Base-by-base conservation (phyloP, 225 moss, liverwort and hornwort species). In the Antitrichia curtipendula region DNA sequence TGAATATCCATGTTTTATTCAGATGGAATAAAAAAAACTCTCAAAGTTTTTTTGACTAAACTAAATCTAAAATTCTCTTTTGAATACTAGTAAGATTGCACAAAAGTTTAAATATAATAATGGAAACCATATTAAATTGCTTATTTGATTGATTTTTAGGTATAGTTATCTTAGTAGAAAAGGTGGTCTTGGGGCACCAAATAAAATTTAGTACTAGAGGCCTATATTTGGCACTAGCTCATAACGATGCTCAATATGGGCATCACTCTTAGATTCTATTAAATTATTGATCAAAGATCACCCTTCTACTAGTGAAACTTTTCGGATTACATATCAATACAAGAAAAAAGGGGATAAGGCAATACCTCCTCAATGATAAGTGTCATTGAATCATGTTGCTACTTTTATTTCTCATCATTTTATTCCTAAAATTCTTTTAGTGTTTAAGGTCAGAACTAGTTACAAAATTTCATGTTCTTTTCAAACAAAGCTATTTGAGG, bases 391-490 rank as follows among this genome's bases (percentile, higher is more conserved):
- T 79, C 20, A 59, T 59, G 21, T 21, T 43, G 14, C 9, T 60
- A 43, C 6, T 47, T 16, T 28, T 43, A 28, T 28, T 43, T 71
- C 4, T 10, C 5, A 43, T 43, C 16, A 71, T 43, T 43, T 43
- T 43, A 10, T 16, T 28, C 4, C 28, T 28, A 16, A 43, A 3
- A 28, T 43, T 43, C 6, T 71, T 43, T 0, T 5, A 1, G 0
- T 43, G 3, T 71, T 28, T 71, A 27, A 41, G 5, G 41, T 70
- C 24, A 25, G 15, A 15, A 70, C 8, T 16, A 25, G 25, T 70
- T 7, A 19, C 29, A 18, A 73, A 31, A 73, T 0, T 29, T 4
- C 2, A 1, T 0, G 0, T 31, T 31, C 19, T 31, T 47, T 47
- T 31, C 41, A 47, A 73, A 11, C 11, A 18, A 29, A 73, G 6